Conservation (phyloP, 768 basidiomycete species). For the Tulasnella sp. region DNA sequence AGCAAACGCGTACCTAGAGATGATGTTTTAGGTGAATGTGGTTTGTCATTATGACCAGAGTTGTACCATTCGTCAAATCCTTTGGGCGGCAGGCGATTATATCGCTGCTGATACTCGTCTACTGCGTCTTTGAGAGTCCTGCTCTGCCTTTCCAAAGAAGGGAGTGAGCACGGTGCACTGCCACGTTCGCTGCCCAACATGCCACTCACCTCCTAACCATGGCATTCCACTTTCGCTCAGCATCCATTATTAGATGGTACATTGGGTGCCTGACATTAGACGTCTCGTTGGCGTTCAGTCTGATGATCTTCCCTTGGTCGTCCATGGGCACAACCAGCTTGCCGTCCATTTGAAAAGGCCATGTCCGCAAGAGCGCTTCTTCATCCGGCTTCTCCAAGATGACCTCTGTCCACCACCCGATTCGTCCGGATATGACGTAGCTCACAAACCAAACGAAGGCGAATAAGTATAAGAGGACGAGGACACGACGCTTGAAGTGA, state of each 20-base stretch:
- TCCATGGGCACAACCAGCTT: slow-evolving; percentile 1
- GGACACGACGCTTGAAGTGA: too few species aligned
- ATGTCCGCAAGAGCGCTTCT: background rate
- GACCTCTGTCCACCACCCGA: too few species aligned
- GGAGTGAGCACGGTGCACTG: slow-evolving; percentile 19
- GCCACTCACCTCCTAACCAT: slow-evolving; percentile 36
- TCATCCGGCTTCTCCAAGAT: too few species aligned
- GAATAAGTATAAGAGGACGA: too few species aligned
- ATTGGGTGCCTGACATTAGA: slow-evolving; percentile 55
- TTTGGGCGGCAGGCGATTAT: slow-evolving; percentile 30
- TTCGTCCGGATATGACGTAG: too few species aligned
- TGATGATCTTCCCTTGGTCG: background rate
- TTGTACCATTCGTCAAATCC: slow-evolving; percentile 40
- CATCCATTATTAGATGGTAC: slow-evolving; percentile 67
- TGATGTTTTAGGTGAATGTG: too few species aligned
- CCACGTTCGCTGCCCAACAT: too few species aligned
- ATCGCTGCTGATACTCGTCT: slow-evolving; percentile 30
- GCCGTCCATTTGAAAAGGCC: background rate
- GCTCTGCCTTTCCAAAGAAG: slow-evolving; percentile 38
- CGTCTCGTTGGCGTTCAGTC: background rate
- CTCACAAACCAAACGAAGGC: too few species aligned
- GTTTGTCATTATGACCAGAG: too few species aligned
- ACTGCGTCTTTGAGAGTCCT: slow-evolving; percentile 31
- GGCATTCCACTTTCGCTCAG: slow-evolving; percentile 56
- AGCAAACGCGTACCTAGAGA: slow-evolving; percentile 2